Evolutionary conservation across 75 land plant species (phyloP), one percentile per base, ranked within the genome.

Genomic region (Cryptomeria japonica): DNA sequence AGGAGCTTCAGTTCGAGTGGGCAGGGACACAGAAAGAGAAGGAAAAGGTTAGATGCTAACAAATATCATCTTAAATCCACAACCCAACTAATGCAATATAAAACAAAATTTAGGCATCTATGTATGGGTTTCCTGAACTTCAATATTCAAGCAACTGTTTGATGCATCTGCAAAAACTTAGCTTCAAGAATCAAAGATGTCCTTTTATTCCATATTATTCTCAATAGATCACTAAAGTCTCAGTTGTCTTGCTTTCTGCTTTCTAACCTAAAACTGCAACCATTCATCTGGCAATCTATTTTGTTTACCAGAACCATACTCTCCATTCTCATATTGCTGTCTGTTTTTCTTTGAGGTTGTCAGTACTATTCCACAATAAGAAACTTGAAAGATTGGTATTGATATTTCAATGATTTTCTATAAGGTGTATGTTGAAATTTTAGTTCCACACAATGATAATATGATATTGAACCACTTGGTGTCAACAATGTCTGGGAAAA

Each of bases 1-100:
- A 76, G 97, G 97, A 19, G 97, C 97, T 25, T 97, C 99, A 0
- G 87, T 97, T 68, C 93, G 99, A 7, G 99, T 97, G 44, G 99
- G 99, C 9, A 92, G 97, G 49, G 99, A 97, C 89, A 97, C 97
- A 0, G 96, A 97, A 89, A 90, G 89, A 80, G 93, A 88, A 3
- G 96, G 96, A 80, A 97, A 97, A 88, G 99, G 94, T 92, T 8
- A 87, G 90, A 25, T 46, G 46, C 46, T 79, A 2, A 19, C 82
- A 79, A 39, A 79, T 41, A 19, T 41, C 28, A 2, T 39, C 82
- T 38, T 79, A 28, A 79, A 39, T 79, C 39, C 44, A 1, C 10
- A 19, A 38, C 37, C 46, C 82, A 79, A 39, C 6, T 79, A 42
- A 38, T 22, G 82, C 28, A 41, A 41, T 79, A 41, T 39, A 19